phyloP scores from a whole-genome alignment of 2,329 filamentous ascomycete species.

The Phyllosticta citrichinensis region DNA sequence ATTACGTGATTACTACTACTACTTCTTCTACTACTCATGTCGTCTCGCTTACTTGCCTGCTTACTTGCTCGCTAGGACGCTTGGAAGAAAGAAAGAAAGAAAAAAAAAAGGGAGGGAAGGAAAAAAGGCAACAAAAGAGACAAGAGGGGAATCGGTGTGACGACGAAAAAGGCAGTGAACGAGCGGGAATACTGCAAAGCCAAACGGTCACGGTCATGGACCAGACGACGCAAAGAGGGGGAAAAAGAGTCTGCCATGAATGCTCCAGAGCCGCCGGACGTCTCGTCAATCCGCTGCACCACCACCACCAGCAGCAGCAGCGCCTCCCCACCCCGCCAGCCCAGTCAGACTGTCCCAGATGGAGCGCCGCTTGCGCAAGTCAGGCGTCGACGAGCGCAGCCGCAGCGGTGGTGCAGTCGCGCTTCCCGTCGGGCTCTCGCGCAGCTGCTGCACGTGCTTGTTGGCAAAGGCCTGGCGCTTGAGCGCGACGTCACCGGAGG shows the following conservation, averaged over 20 bases:
- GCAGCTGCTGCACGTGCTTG: not conserved
- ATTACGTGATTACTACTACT: no score
- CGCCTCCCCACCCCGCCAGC: slow-evolving; percentile 3
- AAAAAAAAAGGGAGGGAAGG: not conserved
- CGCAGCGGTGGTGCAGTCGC: not conserved
- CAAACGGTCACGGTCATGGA: not conserved
- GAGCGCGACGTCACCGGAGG: not conserved
- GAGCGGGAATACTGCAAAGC: not conserved
- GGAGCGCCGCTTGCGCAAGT: slow-evolving; percentile 2
- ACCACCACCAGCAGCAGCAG: no score
- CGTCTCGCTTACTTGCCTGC: not conserved
- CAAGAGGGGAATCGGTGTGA: not conserved
- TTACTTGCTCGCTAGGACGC: slow-evolving; percentile 4
- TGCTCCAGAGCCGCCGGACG: not conserved
- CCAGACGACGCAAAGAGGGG: not conserved
- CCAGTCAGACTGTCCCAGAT: slow-evolving; percentile 7
- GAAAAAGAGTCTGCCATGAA: no score
- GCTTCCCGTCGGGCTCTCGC: not conserved
- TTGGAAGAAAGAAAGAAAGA: not conserved
- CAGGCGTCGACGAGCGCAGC: not conserved
- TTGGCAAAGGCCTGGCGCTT: not conserved
- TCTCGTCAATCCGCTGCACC: not conserved
- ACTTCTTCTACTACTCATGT: no score
- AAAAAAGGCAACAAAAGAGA: not conserved
- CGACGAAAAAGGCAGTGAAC: not conserved